phyloP scores from a whole-genome alignment of 2,329 filamentous ascomycete species.

The Ceratocystis ficicola region DNA sequence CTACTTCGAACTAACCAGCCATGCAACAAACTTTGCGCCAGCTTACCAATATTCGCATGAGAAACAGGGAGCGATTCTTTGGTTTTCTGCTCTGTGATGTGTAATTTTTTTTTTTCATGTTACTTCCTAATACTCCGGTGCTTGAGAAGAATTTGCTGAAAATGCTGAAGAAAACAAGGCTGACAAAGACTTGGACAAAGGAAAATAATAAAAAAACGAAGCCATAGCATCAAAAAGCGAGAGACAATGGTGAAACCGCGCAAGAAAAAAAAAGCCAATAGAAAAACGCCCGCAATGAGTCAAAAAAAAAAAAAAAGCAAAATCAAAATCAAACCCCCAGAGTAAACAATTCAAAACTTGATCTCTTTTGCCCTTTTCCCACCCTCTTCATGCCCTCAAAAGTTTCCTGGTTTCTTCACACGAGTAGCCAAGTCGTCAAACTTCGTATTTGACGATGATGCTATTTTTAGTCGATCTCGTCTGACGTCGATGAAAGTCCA shows the following conservation, averaged over 20 bases:
- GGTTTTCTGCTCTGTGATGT: too few relatives aligned
- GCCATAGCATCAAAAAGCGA: not conserved
- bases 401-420: too few relatives aligned
- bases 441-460: not conserved
- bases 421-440: not conserved
- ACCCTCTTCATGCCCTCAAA: not conserved
- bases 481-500: not conserved
- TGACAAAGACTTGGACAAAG: not conserved
- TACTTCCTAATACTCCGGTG: too few relatives aligned
- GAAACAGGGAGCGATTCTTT: too few relatives aligned
- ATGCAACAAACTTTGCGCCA: too few relatives aligned
- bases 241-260: not conserved
- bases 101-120: too few relatives aligned
- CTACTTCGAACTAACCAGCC: too few relatives aligned
- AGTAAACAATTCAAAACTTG: conserved; percentile 11
- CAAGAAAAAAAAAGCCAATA: not conserved
- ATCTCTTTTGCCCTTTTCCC: not conserved
- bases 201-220: conserved; percentile 9
- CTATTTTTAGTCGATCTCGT: not conserved
- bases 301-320: conserved; percentile 16
- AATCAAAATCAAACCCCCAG: conserved; percentile 16
- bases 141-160: not conserved
- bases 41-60: too few relatives aligned
- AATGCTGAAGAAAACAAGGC: not conserved
- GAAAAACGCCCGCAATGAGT: conserved; percentile 13